Base-by-base conservation (phyloP, 164 flowering plant species). In the Paratinospora sagittata region DNA sequence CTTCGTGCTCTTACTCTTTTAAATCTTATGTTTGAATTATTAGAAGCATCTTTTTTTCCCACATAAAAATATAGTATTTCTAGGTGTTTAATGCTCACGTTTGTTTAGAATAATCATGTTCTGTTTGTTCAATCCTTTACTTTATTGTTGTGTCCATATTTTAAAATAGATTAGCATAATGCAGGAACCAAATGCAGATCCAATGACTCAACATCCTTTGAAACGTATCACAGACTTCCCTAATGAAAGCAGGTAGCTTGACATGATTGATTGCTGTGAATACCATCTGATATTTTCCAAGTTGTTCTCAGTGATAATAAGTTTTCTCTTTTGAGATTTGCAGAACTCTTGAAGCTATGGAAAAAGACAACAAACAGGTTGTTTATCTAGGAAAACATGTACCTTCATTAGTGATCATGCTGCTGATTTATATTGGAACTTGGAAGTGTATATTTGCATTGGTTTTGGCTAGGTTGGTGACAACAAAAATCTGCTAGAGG, bases 161-260 rank as follows among this genome's bases (percentile, higher is more conserved):
- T 45, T 45, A 36, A 70, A 34, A 33, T 52, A 67, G 43, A 14
- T 68, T 65, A 14, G 12, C 24, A 67, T 70, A 67, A 73, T 66
- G 45, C 88, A 91, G 97, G 85, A 37, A 36, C 61, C 84, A 63
- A 66, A 66, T 77, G 73, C 77, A 72, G 81, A 76, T 76, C 26
- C 68, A 30, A 49, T 66, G 34, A 65, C 27, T 49, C 65, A 78
- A 52, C 78, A 80, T 73, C 90, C 88, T 37, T 71, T 79, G 63
- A 88, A 89, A 78, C 88, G 87, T 45, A 77, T 76, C 26, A 82
- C 84, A 27, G 73, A 30, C 41, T 80, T 87, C 66, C 79, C 86
- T 6, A 72, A 62, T 57, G 77, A 74, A 69, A 87, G 65, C 86
- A 91, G 98, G 97, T 90, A 30, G 14, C 36, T 64, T 67, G 14